These are phyloP conservation scores for Daedalea quercina DNA, from an alignment of 768 basidiomycete genomes.

Conservation along the genomic window DNA sequence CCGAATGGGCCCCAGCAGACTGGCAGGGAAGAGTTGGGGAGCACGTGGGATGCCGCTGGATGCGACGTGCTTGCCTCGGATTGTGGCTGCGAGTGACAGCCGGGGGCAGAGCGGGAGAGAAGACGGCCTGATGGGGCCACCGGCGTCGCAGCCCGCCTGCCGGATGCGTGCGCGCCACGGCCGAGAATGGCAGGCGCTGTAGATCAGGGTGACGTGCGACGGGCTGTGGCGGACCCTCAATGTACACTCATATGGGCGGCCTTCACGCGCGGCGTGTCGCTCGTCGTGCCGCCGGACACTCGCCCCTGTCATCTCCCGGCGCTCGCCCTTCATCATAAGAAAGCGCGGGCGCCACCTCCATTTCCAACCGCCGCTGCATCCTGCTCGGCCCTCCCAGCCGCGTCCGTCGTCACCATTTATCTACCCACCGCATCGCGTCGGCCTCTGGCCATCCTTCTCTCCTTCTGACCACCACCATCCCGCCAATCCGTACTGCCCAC, in stretches of 20 bases:
- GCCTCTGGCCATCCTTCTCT: background rate
- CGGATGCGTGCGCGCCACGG: background rate
- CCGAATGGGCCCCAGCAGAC: no score
- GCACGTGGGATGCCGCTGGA: no score
- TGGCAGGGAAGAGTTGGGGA: no score
- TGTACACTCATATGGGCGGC: background rate
- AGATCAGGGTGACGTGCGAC: background rate
- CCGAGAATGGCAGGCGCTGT: background rate
- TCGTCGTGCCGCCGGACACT: background rate
- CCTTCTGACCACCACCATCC: conserved; percentile 1
- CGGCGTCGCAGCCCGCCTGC: background rate
- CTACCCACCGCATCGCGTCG: background rate
- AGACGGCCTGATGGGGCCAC: background rate
- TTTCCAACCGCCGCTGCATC: background rate
- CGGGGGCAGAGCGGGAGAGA: background rate
- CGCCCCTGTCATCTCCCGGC: background rate
- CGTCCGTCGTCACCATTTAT: background rate
- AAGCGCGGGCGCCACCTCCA: background rate
- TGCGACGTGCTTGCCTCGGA: background rate
- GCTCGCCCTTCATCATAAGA: background rate
- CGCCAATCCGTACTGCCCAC: background rate
- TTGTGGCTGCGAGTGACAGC: background rate
- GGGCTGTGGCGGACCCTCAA: background rate
- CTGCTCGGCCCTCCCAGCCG: background rate
- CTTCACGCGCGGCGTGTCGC: background rate